These are phyloP conservation scores for Hyphopichia buzzinii DNA, from an alignment of 1,139 yeast species.

Conservation along the genomic window DNA sequence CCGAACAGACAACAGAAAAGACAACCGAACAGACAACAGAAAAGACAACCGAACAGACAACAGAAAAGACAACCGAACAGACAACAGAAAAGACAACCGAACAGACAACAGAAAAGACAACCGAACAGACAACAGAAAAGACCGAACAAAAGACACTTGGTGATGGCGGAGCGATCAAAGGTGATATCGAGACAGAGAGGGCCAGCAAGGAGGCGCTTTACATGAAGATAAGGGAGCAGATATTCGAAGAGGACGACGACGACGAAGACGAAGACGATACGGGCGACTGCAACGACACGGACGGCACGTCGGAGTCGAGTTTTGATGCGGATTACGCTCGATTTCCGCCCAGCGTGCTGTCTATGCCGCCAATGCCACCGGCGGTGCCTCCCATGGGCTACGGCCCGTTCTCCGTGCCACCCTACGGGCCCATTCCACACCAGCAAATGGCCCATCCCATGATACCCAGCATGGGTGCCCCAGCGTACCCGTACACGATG, in stretches of 20 bases:
- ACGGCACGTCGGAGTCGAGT: slow-evolving; percentile 5
- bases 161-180: not conserved
- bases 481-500: not conserved
- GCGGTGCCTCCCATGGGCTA: not conserved
- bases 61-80: not conserved
- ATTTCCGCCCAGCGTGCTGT: not conserved
- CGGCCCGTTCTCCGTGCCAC: not conserved
- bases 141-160: not conserved
- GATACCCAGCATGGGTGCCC: not conserved
- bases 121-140: not conserved
- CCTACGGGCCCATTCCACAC: not conserved
- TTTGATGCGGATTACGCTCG: slow-evolving; percentile 1
- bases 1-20: not conserved
- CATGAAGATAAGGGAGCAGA: slow-evolving; percentile 43
- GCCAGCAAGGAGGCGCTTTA: slow-evolving; percentile 40
- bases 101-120: not conserved
- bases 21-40: not conserved
- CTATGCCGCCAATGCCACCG: not conserved
- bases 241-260: slow-evolving; percentile 27
- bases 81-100: not conserved
- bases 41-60: not conserved
- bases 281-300: slow-evolving; percentile 18
- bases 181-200: slow-evolving; percentile 20
- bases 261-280: slow-evolving; percentile 27
- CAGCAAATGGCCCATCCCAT: not conserved